Base-by-base conservation (phyloP, 768 basidiomycete species). In the Sporobolomyces roseus region DNA sequence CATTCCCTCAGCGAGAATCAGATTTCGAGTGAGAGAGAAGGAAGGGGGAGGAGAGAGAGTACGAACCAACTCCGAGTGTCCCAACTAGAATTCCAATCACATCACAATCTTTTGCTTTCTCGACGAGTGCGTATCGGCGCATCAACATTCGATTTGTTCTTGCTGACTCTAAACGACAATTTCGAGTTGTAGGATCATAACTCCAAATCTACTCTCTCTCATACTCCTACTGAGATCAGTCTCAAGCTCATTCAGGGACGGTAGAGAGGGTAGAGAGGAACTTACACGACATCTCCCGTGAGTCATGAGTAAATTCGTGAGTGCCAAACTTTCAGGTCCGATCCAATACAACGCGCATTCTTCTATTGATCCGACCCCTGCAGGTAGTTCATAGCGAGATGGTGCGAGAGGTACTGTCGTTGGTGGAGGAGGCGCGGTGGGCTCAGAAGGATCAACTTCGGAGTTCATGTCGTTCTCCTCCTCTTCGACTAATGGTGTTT, bases 31-130 rank as follows among this genome's bases (percentile, higher is more conserved):
- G 38, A 9, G 38, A 41, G 38, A 41, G 17, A 9, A 7, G 33
- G 41, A 8, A 27, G 54, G 35, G 14, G 10, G 10, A 9, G 9
- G 38, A 41, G 17, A 17, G 17, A 41, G 17, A 17, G 10, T 41
- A 9, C 85, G 66, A 58, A 90, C 89, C 85, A 35, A 96, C 88
- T 50, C 93, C 93, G 19, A 98, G 84, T 1, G 93, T 96, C 16
- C 93, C 93, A 2, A 98, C 89, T 5, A 98, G 85, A 51, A 98
- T 92, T 1, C 93, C 96, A 71, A 96, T 90, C 0, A 97, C 90
- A 73, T 97, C 93, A 0, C 93, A 88, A 71, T 93, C 89, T 50
- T 90, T 84, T 3, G 94, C 92, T 73, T 86, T 87, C 77, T 94
- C 93, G 7, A 98, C 84, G 1, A 84, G 81, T 3, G 87, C 89